Percentiles rank a stretch among this genome's conserved stretches.
Conservation (phyloP, 345 rosid genomes). For the Linum tenue region DNA sequence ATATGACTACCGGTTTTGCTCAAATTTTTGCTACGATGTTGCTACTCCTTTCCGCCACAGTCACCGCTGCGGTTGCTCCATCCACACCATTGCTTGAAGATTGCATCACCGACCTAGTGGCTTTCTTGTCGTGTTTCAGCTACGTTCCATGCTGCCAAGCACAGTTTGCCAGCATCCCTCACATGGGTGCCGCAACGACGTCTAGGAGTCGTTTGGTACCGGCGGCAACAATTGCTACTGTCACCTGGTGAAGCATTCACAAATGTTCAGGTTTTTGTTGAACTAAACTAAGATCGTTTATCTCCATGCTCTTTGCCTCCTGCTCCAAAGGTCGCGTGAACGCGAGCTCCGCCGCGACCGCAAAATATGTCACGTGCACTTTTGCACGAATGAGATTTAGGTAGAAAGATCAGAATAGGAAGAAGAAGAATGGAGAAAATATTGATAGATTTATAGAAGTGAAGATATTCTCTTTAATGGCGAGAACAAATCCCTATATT, state of each 20-base stretch:
- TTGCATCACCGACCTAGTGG: constrained; percentile 49
- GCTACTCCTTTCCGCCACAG: constrained; percentile 3
- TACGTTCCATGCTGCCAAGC: constrained; percentile 58
- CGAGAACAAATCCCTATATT: too few species aligned
- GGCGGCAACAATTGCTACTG: constrained; percentile 51
- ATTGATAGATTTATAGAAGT: too few species aligned
- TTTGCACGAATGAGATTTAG: too few species aligned
- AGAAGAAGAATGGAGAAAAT: too few species aligned
- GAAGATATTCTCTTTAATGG: too few species aligned
- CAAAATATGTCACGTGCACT: too few species aligned
- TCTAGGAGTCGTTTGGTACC: constrained; percentile 31
- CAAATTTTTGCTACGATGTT: constrained; percentile 14
- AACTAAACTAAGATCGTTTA: constrained; percentile 46
- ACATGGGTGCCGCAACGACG: constrained; percentile 48
- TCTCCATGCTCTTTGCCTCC: constrained; percentile 26
- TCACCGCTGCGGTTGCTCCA: constrained; percentile 8
- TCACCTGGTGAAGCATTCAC: constrained; percentile 52
- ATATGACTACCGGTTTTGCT: neutral
- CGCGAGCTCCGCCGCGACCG: neutral
- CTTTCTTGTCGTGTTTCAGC: constrained; percentile 66
- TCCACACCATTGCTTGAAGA: constrained; percentile 20
- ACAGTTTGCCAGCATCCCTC: constrained; percentile 27
- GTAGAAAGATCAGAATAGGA: too few species aligned
- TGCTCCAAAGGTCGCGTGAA: constrained; percentile 20
- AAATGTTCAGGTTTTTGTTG: constrained; percentile 65